phyloP scores from a whole-genome alignment of 2,329 filamentous ascomycete species.

The Fusarium concolor region DNA sequence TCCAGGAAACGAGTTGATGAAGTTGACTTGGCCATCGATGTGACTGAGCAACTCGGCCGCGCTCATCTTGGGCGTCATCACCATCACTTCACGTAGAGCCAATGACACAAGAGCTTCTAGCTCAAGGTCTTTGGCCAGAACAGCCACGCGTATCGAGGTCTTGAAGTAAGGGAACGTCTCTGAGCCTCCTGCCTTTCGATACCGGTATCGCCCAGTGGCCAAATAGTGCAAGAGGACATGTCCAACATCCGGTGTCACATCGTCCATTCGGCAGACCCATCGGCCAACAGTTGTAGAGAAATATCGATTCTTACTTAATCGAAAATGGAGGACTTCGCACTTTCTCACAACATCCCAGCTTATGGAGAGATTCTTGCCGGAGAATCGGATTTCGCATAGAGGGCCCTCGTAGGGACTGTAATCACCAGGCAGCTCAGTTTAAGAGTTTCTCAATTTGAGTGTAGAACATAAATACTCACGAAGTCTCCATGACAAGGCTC shows the following conservation, averaged over 20 bases:
- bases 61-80: neutral
- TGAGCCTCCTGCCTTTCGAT: neutral
- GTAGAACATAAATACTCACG: too few relatives aligned
- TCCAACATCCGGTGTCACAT: neutral
- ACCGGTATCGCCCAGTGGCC: neutral
- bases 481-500: too few relatives aligned
- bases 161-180: neutral
- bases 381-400: too few relatives aligned
- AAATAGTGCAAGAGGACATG: neutral
- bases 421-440: too few relatives aligned
- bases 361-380: too few relatives aligned
- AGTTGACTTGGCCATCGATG: neutral
- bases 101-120: neutral
- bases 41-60: neutral
- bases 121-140: neutral
- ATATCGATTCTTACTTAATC: too few relatives aligned
- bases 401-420: too few relatives aligned
- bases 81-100: neutral
- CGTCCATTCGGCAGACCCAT: too few relatives aligned
- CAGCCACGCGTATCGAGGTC: neutral
- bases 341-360: too few relatives aligned
- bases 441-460: too few relatives aligned
- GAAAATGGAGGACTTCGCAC: too few relatives aligned
- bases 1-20: neutral
- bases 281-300: too few relatives aligned